A percentile compares a stretch with the other conserved stretches of the same genome.
Evolutionary conservation across 1,284 basidiomycete species (phyloP).

Genomic region (Cystobasidium slooffiae): DNA sequence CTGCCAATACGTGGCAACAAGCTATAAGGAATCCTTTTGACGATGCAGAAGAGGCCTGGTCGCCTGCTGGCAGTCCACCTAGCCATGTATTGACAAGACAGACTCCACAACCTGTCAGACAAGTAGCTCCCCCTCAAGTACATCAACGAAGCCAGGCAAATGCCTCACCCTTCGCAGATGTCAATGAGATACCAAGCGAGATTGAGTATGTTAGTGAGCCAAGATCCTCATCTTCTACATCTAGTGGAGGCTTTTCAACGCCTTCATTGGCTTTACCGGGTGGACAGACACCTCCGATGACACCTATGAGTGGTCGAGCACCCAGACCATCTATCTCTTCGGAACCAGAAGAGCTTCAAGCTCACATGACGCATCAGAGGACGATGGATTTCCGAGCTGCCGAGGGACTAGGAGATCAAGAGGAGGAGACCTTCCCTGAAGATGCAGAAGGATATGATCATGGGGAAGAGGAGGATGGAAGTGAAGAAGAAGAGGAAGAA

Average conservation of each 20-base stretch:
- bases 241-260: neutral
- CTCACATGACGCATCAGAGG: neutral
- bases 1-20: neutral
- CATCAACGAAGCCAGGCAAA: neutral
- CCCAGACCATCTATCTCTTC: neutral
- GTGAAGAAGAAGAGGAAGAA: neutral
- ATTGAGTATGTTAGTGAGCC: constrained; percentile 1
- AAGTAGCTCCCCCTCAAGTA: neutral
- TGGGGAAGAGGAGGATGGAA: neutral
- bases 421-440: constrained; percentile 8
- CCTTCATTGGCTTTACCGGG: constrained; percentile 14
- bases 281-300: constrained; percentile 1
- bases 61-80: neutral
- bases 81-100: neutral
- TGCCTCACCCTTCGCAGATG: too few species aligned
- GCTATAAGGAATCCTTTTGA: constrained; percentile 6
- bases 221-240: neutral
- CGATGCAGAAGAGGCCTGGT: neutral
- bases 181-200: neutral
- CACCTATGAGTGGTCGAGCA: constrained; percentile 5
- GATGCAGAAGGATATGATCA: neutral
- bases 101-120: neutral
- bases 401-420: too few species aligned
- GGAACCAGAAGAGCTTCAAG: neutral
- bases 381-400: constrained; percentile 12